Evolutionary conservation across 495 filamentous ascomycete species (phyloP), one percentile per base, ranked within the genome.

Genomic region (Pyrenula massariospora): DNA sequence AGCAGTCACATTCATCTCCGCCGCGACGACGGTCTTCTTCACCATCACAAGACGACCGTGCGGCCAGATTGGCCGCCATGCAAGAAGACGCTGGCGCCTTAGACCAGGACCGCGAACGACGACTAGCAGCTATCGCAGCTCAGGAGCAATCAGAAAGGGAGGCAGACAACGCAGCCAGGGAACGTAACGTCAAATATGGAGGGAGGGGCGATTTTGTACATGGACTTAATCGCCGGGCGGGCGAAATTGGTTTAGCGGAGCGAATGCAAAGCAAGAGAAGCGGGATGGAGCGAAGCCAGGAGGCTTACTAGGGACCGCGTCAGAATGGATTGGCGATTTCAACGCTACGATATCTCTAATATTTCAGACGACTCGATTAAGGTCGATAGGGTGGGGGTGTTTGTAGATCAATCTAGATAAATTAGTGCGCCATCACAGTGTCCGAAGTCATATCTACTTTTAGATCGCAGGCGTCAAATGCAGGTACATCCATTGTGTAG

Each of bases 11-110:
- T 20, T 63, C 61, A 22, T 48, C 50, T 47, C 63, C 61, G 3
- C 61, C 63, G 8, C 55, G 60, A 48, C 57, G 53, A 54, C 62
- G 62, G n/a, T 58, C 57, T 24, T 2, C 49, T 57, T 19, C 50
- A 10, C 50, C 50, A 10, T 10, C 8, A 15, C 67, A 72, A 25
- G 73, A 74, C 58, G 74, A 78, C 48, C 72, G 72, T 25, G 65
- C 66, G 24, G 69, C 70, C 52, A 92, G 87, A 63, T 73, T 97
- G 2, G 89, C 87, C 19, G 87, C 84, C 31, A 98, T 98, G 93
- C 88, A 90, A 63, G 77, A 80, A 22, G 88, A 88, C 55, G 93
- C 93, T n/a, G 74, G 76, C 2, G 80, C 86, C 12, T 75, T 98
- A 58, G 88, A 96, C 66, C 61, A 76, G 42, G 83, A 86, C 52